Base-by-base conservation (phyloP, 495 filamentous ascomycete genomes). In the Hapsidospora chrysogenum region DNA sequence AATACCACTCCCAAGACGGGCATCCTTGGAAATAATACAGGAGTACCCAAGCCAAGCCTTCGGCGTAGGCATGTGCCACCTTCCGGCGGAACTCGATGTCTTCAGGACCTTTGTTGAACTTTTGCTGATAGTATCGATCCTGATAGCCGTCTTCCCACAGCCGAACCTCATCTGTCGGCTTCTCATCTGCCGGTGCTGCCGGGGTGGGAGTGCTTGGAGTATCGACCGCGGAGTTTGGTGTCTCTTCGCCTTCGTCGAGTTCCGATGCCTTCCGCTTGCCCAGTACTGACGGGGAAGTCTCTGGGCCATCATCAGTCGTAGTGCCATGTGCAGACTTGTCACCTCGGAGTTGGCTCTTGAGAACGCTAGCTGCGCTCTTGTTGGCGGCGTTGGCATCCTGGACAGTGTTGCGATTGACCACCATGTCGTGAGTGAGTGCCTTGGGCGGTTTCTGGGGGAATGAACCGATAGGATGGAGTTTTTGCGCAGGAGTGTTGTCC, bases 1-100 rank as follows among this genome's bases (percentile, higher is more conserved):
- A 99, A 50, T 85, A 99, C 89, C 89, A 99, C 33, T 78, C 87
- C 89, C 92, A 96, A 2, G 83, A 92, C 9, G 92, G 84, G 47
- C 89, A 96, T 13, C 92, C 89, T 54, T 99, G 89, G 52, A 94
- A 92, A 54, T 99, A 99, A 50, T 99, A 99, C 13, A 78, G 63
- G 17, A 99, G 60, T n/a, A 96, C 89, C 89, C 92, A 99, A 22
- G 79, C 79, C n/a, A 96, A 70, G 31, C 89, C 89, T 61, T 93
- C 82, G n/a, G 85, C 84, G 53, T 99, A 99, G 11, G 79, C 71
- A 32, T 76, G 70, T n/a, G 76, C 89, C 45, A 99, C 92, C 52
- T 89, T 77, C 54, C 85, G 78, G 37, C 89, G 74, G 57, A 96
- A 96, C 33, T 74, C 83, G 33, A 77, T 58, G 52, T 99, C 78